Base-by-base conservation (phyloP, 1,139 yeast genomes). In the Zygoascus hellenicus region DNA sequence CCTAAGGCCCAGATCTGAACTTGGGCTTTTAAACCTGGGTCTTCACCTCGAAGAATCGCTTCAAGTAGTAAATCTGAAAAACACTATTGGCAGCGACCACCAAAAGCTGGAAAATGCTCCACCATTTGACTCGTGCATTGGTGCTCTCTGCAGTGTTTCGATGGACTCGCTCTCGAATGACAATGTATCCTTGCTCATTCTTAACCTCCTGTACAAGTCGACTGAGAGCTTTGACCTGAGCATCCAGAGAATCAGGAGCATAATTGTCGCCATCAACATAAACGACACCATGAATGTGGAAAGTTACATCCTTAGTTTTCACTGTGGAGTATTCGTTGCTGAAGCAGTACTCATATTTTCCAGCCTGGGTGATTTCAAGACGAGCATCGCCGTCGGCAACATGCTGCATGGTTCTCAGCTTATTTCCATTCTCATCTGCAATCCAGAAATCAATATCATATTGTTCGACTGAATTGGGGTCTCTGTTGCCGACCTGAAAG, bases 131-230 rank as follows among this genome's bases (percentile, higher is more conserved):
- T 64, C 98, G 81, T 49, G 95, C 83, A 69, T 92, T 92, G 46
- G 98, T 92, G 28, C 95, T 84, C 70, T 92, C 98, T 6, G 98
- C 97, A 14, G 98, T 92, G 71, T 92, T 92, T 77, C 98, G 85
- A 69, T 92, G 98, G 31, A 95, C 86, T 71, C 97, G 83, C 70
- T 92, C 98, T 70, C 98, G 83, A 53, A 92, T 89, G 43, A 89
- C 95, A 61, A 92, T 83, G 70, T 92, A 92, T 57, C 88, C 80
- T 52, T 71, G 72, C 70, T 92, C 98, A 58, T 90, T 94, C 69
- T 84, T 85, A 53, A 92, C 89, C 60, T 88, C 96, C 58, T 80
- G 80, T 42, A 95, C 83, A 59, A 87, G 74, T 55, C 85, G 87
- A 55, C 81, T 71, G 61, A 92, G 74, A 65, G 81, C 78, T 65